Percentiles rank a stretch among this genome's conserved stretches.
phyloP scores from a whole-genome alignment of 78 protist genomes.

The Pelomyxa schiedti region DNA sequence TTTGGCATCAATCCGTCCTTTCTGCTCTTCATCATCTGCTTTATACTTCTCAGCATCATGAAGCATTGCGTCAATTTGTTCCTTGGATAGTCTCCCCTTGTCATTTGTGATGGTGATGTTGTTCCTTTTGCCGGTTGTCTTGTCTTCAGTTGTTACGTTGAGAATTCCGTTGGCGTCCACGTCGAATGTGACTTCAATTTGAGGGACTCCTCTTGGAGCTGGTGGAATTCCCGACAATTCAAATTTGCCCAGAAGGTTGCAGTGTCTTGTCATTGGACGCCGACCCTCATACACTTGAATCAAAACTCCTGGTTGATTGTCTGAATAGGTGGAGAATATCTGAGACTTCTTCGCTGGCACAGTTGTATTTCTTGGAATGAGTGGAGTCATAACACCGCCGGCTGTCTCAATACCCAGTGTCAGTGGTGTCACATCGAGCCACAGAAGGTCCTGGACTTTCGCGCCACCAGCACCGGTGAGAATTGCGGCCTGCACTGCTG shows the following conservation, averaged over 20 bases:
- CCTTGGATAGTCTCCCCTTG: too few species aligned
- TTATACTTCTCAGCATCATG: constrained; percentile 86
- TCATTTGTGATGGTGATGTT: constrained; percentile 87
- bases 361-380: constrained; percentile 74
- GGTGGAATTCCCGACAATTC: too few species aligned
- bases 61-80: constrained; percentile 91
- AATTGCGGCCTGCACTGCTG: constrained; percentile 99
- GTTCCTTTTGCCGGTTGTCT: constrained; percentile 63
- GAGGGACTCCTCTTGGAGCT: too few species aligned
- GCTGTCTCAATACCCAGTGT: constrained; percentile 98
- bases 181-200: too few species aligned
- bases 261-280: constrained; percentile 85
- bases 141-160: too few species aligned
- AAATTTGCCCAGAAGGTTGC: constrained; percentile 93
- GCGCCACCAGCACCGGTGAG: too few species aligned
- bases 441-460: too few species aligned
- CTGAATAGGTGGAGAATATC: too few species aligned
- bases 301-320: constrained; percentile 82
- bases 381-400: constrained; percentile 96
- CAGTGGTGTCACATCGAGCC: too few species aligned
- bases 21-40: too few species aligned
- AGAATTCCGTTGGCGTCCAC: too few species aligned
- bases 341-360: constrained; percentile 94
- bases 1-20: too few species aligned
- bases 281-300: constrained; percentile 98